A percentile compares a stretch with the other conserved stretches of the same genome.
phyloP scores from a whole-genome alignment of 768 basidiomycete species.

The Hemileccinum rubropunctum region DNA sequence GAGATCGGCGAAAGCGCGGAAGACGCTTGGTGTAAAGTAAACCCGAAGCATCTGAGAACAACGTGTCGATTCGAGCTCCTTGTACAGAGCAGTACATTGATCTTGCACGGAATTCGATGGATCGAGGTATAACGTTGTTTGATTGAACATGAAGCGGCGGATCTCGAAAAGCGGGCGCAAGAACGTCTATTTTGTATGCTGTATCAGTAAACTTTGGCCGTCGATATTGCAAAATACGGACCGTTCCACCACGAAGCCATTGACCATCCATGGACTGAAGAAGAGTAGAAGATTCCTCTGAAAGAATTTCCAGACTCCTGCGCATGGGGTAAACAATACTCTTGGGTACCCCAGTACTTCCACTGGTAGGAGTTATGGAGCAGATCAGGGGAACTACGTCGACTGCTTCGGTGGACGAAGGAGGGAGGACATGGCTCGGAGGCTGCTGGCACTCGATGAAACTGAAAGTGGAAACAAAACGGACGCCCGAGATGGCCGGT shows the following conservation, averaged over 20 bases:
- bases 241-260: conserved; percentile 33
- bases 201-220: background rate
- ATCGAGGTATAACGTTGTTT: conserved; percentile 30
- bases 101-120: conserved; percentile 26
- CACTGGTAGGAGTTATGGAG: conserved; percentile 29
- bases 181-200: conserved; percentile 19
- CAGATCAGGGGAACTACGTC: conserved; percentile 22
- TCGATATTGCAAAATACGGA: conserved; percentile 5
- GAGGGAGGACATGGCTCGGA: conserved; percentile 10
- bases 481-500: conserved; percentile 5
- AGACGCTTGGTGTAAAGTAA: conserved; percentile 30
- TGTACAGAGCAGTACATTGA: conserved; percentile 23
- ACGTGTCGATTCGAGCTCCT: conserved; percentile 23
- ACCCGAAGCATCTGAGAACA: conserved; percentile 25
- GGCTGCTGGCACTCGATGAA: conserved; percentile 10
- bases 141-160: conserved; percentile 33
- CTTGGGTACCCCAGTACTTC: conserved; percentile 32
- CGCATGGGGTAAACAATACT: conserved; percentile 32
- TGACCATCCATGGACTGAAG: conserved; percentile 29
- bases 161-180: conserved; percentile 31
- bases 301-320: conserved; percentile 21
- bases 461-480: conserved; percentile 16
- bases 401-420: conserved; percentile 19
- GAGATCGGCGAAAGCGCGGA: conserved; percentile 30
- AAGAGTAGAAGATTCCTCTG: conserved; percentile 29